A percentile compares a stretch with the other conserved stretches of the same genome.
Evolutionary conservation across 129 eudicot species (phyloP).

Genomic region (Artemisia annua): DNA sequence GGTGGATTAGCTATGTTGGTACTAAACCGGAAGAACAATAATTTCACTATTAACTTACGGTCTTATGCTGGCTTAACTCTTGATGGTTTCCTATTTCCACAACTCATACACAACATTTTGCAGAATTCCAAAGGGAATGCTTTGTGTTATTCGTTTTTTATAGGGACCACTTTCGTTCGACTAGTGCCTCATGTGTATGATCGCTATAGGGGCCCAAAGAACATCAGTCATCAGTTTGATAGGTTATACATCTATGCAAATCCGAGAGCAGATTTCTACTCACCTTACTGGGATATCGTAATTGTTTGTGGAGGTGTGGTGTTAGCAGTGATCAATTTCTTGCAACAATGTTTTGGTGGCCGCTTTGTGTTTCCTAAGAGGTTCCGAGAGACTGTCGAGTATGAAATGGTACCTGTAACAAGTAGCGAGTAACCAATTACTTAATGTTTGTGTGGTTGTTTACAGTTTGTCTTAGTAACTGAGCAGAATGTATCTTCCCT

Average conservation of each 20-base stretch:
- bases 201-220: conserved; percentile 47
- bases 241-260: conserved; percentile 49
- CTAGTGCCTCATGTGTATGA: conserved; percentile 66
- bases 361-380: conserved; percentile 49
- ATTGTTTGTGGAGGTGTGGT: conserved; percentile 47
- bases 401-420: conserved; percentile 50
- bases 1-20: conserved; percentile 49
- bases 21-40: conserved; percentile 37
- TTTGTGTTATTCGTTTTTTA: conserved; percentile 42
- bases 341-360: conserved; percentile 77
- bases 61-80: conserved; percentile 68
- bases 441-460: background rate
- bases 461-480: background rate
- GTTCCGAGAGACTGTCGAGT: conserved; percentile 42
- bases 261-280: conserved; percentile 48
- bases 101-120: conserved; percentile 58
- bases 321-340: conserved; percentile 44
- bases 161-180: conserved; percentile 63
- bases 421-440: conserved; percentile 14
- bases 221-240: conserved; percentile 28
- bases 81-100: conserved; percentile 78
- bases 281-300: conserved; percentile 56
- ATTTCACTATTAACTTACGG: conserved; percentile 31
- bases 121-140: conserved; percentile 41
- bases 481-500: too few species aligned